phyloP scores from a whole-genome alignment of 257 asterid genomes.

The Plantago elongata region DNA sequence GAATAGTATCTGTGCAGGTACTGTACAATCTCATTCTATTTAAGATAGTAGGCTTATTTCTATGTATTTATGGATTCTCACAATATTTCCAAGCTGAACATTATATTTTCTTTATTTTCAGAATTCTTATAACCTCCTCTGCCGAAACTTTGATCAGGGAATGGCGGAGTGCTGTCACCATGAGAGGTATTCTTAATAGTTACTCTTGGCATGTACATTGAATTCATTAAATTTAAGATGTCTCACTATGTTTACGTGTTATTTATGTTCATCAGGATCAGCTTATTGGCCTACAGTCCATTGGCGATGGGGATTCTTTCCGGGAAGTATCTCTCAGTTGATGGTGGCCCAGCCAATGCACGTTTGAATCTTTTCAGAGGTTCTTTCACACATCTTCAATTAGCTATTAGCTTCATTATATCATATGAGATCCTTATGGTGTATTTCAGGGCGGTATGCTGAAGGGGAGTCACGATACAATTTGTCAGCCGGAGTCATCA shows the following conservation, averaged over 20 bases:
- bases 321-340: constrained; percentile 66
- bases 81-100: constrained; percentile 3
- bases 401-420: constrained; percentile 11
- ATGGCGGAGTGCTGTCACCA: constrained; percentile 95
- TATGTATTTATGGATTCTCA: too few species aligned
- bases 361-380: constrained; percentile 78
- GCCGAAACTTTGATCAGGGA: constrained; percentile 78
- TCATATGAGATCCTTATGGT: constrained; percentile 14
- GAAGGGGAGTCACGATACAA: constrained; percentile 94
- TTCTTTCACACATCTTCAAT: constrained; percentile 22
- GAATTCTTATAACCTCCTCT: constrained; percentile 79
- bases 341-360: constrained; percentile 54
- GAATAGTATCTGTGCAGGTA: constrained; percentile 86
- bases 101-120: constrained; percentile 27
- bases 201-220: background rate
- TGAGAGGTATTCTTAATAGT: constrained; percentile 59
- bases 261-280: constrained; percentile 28
- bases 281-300: constrained; percentile 85
- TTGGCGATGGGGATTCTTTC: constrained; percentile 94
- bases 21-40: constrained; percentile 24
- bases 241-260: constrained; percentile 1
- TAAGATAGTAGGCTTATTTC: constrained; percentile 23
- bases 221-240: background rate
- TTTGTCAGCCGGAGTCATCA: constrained; percentile 40
- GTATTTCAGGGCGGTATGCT: constrained; percentile 58